A percentile compares a stretch with the other conserved stretches of the same genome.
These are phyloP conservation scores for Oryza meridionalis DNA, from an alignment of 176 grass and related monocot species.

Conservation along the genomic window DNA sequence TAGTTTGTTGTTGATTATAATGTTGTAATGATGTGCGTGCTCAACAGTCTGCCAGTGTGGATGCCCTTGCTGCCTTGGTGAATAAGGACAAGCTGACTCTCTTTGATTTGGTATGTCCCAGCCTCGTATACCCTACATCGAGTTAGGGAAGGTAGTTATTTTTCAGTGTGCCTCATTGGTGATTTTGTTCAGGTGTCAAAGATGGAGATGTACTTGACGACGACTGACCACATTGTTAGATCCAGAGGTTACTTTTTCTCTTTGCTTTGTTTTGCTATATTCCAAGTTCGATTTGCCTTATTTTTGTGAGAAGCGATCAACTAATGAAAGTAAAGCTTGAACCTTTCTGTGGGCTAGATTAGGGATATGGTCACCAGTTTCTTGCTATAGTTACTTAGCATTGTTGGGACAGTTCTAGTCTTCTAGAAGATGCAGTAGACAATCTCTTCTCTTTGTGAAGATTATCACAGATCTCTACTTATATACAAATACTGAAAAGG, in stretches of 20 bases:
- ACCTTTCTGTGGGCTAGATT: neutral
- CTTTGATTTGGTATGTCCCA: constrained; percentile 65
- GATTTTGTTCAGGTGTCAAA: constrained; percentile 70
- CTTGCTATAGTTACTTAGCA: constrained; percentile 13
- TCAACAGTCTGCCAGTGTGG: constrained; percentile 60
- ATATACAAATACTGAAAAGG: neutral
- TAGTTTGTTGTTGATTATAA: constrained; percentile 22
- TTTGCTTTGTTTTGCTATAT: neutral
- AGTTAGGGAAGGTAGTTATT: neutral
- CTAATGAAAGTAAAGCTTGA: constrained; percentile 19
- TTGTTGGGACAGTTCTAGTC: neutral
- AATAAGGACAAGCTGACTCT: constrained; percentile 70
- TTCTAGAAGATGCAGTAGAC: constrained; percentile 2
- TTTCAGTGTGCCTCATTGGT: constrained; percentile 23
- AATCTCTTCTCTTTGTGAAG: constrained; percentile 21
- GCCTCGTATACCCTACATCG: neutral
- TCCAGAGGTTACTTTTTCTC: constrained; percentile 64
- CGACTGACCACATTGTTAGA: constrained; percentile 72
- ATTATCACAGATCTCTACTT: neutral
- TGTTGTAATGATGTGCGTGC: constrained; percentile 29
- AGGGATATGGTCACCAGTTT: neutral
- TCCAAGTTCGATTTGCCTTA: constrained; percentile 6
- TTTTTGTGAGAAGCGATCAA: neutral
- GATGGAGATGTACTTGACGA: constrained; percentile 95
- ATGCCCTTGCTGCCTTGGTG: constrained; percentile 62